These are phyloP conservation scores for Podaxis carcinomalis DNA, from an alignment of 768 basidiomycete species.

Conservation along the genomic window DNA sequence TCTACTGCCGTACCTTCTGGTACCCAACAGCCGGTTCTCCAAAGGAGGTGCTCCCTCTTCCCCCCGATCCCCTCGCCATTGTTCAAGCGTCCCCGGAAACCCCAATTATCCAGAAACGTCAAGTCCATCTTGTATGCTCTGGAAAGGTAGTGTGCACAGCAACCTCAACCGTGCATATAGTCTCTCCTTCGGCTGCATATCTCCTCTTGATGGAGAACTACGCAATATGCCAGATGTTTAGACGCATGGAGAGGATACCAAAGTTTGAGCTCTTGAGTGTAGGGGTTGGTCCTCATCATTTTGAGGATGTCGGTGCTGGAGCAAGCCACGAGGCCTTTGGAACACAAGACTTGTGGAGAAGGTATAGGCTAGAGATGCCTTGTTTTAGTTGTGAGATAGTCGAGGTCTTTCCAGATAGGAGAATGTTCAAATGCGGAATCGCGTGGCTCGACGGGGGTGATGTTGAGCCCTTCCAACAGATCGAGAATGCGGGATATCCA, in stretches of 20 bases:
- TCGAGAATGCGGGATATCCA: not conserved
- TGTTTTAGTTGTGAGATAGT: slow-evolving; percentile 53
- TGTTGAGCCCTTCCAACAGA: not conserved
- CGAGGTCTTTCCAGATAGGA: slow-evolving; percentile 54
- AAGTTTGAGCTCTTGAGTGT: slow-evolving; percentile 46
- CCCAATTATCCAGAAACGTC: slow-evolving; percentile 49
- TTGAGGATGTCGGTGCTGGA: not conserved
- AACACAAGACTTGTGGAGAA: slow-evolving; percentile 33
- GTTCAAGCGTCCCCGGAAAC: slow-evolving; percentile 32
- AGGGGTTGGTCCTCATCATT: slow-evolving; percentile 27
- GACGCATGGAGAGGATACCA: slow-evolving; percentile 39
- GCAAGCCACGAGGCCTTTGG: not conserved
- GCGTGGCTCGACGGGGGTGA: slow-evolving; percentile 35
- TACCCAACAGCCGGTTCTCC: slow-evolving; percentile 16
- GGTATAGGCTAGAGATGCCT: slow-evolving; percentile 42
- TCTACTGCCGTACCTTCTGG: slow-evolving; percentile 40
- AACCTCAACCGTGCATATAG: slow-evolving; percentile 51
- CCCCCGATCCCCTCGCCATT: slow-evolving; percentile 23
- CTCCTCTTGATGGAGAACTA: slow-evolving; percentile 54
- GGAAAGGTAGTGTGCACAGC: slow-evolving; percentile 46
- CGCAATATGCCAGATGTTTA: slow-evolving; percentile 56
- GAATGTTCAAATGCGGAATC: slow-evolving; percentile 49
- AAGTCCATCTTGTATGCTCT: slow-evolving; percentile 49
- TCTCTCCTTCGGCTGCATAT: slow-evolving; percentile 39
- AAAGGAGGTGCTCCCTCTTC: slow-evolving; percentile 20